Evolutionary conservation across 2,329 filamentous ascomycete species (phyloP), one percentile per base, ranked within the genome.

Genomic region (Nemania sp.): DNA sequence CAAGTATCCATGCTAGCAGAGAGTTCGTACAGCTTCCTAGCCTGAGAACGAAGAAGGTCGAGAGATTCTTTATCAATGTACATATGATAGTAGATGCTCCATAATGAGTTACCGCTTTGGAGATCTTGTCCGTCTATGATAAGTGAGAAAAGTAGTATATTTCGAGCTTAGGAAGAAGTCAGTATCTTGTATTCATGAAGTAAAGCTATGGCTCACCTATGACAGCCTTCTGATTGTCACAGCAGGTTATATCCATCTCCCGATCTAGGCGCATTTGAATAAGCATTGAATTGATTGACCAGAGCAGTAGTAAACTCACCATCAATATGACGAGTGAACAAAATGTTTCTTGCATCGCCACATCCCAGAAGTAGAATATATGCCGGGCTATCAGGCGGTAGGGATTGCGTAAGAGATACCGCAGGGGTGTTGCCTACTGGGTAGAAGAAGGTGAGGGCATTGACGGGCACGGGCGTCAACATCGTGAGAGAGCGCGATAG

Each of bases 61-160:
- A 82, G 70, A 1, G 82, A 77, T 1, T 76, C 49, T 0, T 77
- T 64, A 53, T 84, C 80, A 2, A 90, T 62, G 47, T 81, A 82
- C 8, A 86, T 72, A 68, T 89, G 81, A 73, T 88, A 88, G 76
- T 87, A 90, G 29, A 87, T 78, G 59, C 84, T 81, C 87, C 87
- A 90, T 2, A 87, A 61, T 0, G 78, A 73, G 1, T 68, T 54
- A 7, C 74, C 66, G 27, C 75, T 45, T n/a, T 41, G 13, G 2
- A 7, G 32, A 7, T 73, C 67, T n/a, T 79, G 69, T 20, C 79
- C 69, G 20, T 86, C 84, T 5, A 85, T 59, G 41, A 89, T 75
- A 1, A 89, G 76, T 0, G 83, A 84, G 27, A 88, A 76, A 0
- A 89, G 75, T 1, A 90, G 70, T 35, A 85, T 73, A 71, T 68